These are phyloP conservation scores for Leishmania guyanensis DNA, from an alignment of 208 protist species.

Conservation along the genomic window DNA sequence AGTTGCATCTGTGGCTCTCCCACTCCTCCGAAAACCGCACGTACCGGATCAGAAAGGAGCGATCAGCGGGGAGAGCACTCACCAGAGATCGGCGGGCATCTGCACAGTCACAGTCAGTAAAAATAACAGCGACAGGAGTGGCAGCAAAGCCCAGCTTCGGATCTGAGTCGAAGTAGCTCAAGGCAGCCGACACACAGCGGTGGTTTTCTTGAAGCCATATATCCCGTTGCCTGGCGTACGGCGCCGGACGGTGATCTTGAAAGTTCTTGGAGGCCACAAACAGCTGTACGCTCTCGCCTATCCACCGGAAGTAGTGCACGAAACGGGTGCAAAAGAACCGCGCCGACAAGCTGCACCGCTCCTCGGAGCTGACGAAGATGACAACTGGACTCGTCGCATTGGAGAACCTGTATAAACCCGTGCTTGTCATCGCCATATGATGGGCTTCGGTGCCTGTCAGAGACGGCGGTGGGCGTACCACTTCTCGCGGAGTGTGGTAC, in stretches of 20 bases:
- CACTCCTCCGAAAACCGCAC: conserved; percentile 69
- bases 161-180: conserved; percentile 54
- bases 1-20: conserved; percentile 18
- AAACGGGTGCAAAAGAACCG: conserved; percentile 72
- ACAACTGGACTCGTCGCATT: conserved; percentile 51
- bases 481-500: conserved; percentile 22
- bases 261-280: conserved; percentile 40
- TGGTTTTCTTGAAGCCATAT: conserved; percentile 42
- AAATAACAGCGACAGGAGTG: conserved; percentile 59
- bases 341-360: conserved; percentile 51
- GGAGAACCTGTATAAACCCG: conserved; percentile 35
- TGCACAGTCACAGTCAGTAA: conserved; percentile 47
- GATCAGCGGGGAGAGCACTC: conserved; percentile 35
- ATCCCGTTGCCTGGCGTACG: conserved; percentile 35
- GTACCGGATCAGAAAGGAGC: conserved; percentile 50
- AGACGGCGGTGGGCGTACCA: conserved; percentile 31
- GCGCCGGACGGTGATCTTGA: conserved; percentile 34
- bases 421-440: neutral
- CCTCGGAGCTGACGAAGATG: conserved; percentile 61
- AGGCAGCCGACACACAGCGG: conserved; percentile 32
- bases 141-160: conserved; percentile 57
- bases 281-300: conserved; percentile 65
- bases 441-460: conserved; percentile 12
- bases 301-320: conserved; percentile 65
- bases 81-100: conserved; percentile 42